phyloP scores from a whole-genome alignment of 768 basidiomycete genomes.

The Suillus brevipes region DNA sequence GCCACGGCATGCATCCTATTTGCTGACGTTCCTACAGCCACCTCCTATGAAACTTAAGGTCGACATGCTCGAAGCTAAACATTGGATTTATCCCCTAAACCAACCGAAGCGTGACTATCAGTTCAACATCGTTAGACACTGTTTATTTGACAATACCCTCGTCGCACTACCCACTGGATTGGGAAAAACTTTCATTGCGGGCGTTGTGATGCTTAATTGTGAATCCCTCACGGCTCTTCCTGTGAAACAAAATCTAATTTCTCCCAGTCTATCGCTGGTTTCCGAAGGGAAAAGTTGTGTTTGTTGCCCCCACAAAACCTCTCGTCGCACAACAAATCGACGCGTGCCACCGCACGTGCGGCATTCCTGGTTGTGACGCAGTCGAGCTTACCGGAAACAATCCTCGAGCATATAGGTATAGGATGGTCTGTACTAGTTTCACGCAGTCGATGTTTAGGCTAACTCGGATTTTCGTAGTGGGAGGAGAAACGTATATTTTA shows the following conservation, averaged over 20 bases:
- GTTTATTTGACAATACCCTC: conserved; percentile 89
- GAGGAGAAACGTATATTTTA: conserved; percentile 84
- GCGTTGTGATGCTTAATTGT: conserved; percentile 96
- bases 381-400: conserved; percentile 85
- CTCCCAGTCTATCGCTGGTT: conserved; percentile 85
- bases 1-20: not conserved
- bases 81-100: conserved; percentile 93
- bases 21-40: conserved; percentile 41
- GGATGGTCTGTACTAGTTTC: conserved; percentile 50
- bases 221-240: conserved; percentile 22
- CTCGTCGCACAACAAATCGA: conserved; percentile 93
- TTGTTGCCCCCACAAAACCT: conserved; percentile 95
- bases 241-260: conserved; percentile 8
- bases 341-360: conserved; percentile 91
- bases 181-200: conserved; percentile 98
- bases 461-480: conserved; percentile 52
- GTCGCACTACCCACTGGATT: conserved; percentile 94
- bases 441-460: not conserved
- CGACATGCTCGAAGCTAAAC: conserved; percentile 76
- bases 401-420: conserved; percentile 49
- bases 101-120: conserved; percentile 90
- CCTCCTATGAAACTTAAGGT: conserved; percentile 75
- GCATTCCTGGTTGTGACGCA: conserved; percentile 86
- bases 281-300: conserved; percentile 87
- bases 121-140: conserved; percentile 84